These are phyloP conservation scores for Fusarium goolgardi DNA, from an alignment of 2,329 filamentous ascomycete species.

Conservation along the genomic window DNA sequence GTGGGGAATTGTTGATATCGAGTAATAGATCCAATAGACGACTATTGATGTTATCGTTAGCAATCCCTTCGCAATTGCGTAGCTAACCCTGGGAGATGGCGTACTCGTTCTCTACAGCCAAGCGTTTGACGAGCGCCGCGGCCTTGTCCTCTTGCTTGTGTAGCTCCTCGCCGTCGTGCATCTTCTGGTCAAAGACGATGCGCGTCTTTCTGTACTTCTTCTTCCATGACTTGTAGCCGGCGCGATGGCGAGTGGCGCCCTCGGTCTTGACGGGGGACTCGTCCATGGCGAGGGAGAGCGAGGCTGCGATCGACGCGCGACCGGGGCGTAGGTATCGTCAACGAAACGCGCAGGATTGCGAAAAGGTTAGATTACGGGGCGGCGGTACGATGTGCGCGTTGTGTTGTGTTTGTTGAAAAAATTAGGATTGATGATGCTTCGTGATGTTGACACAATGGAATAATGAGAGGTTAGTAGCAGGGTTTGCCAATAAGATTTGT, in stretches of 20 bases:
- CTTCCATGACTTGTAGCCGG: slow-evolving; percentile 77
- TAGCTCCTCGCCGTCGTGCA: slow-evolving; percentile 83
- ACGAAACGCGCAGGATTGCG: slow-evolving; percentile 17
- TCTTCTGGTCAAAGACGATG: slow-evolving; percentile 79
- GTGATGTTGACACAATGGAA: slow-evolving; percentile 21
- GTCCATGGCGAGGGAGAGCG: slow-evolving; percentile 47
- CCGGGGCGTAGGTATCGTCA: slow-evolving; percentile 6
- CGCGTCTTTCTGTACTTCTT: slow-evolving; percentile 98
- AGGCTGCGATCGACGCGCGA: slow-evolving; percentile 12
- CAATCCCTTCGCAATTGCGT: slow-evolving; percentile 15
- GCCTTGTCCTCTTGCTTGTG: slow-evolving; percentile 86
- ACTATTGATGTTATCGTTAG: slow-evolving; percentile 59
- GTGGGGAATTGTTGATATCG: slow-evolving; percentile 86
- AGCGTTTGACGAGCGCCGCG: slow-evolving; percentile 80
- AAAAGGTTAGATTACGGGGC: neutral
- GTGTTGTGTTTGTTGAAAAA: slow-evolving; percentile 6
- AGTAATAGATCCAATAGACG: slow-evolving; percentile 89
- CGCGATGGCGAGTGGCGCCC: slow-evolving; percentile 56
- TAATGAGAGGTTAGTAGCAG: slow-evolving; percentile 19
- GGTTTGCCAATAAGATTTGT: slow-evolving; percentile 27
- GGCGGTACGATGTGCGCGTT: slow-evolving; percentile 14
- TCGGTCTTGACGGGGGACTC: slow-evolving; percentile 57
- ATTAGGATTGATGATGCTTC: slow-evolving; percentile 34
- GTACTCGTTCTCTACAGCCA: slow-evolving; percentile 94
- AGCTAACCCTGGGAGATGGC: slow-evolving; percentile 48